Evolutionary conservation across 73 alveolate species (phyloP), one percentile per base, ranked within the genome.

Genomic region (Tetrahymena elliotti): DNA sequence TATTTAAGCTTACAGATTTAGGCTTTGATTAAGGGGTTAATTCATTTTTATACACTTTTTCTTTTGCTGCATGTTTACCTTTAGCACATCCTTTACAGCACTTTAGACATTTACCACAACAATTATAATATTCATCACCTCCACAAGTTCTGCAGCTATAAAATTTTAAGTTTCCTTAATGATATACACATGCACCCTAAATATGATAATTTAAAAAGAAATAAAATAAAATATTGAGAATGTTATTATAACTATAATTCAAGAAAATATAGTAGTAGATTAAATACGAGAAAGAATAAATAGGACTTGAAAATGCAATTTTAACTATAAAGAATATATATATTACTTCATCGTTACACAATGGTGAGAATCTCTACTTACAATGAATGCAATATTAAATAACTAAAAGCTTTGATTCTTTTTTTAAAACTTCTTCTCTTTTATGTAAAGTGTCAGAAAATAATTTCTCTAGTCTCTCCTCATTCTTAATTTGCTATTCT

Each of bases 71-170:
- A 88, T 94, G 96, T 15, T 94, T 94, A 31, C 96, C 96, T 10
- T 92, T 83, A 37, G 93, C 93, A 92, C 96, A 94, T 33, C 96
- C 96, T 83, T 36, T 53, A 5, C 68, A 92, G 33, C 96, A 94
- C 40, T 94, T 94, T 33, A 38, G 33, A 52, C 96, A 94, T 38
- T 94, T 94, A 18, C 93, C 93, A 35, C 96, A 94, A 47, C 96
- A 94, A 35, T 83, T 94, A 47, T 84, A 94, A 83, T 94, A 94
- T 35, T 83, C 95, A 92, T 94, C 96, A 3, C 82, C 84, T n/a
- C 96, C 96, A 94, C 96, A 94, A 20, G 96, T 95, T 92, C 92
- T 84, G 33, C 96, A 94, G 10, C 93, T 37, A 92, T 94, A 94
- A 38, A 52, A 94, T 92, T 94, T 94, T 47, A 94, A 35, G 22